Evolutionary conservation across 192 early-diverging fungal genomes (phyloP).

Genomic region (Podila verticillata): DNA sequence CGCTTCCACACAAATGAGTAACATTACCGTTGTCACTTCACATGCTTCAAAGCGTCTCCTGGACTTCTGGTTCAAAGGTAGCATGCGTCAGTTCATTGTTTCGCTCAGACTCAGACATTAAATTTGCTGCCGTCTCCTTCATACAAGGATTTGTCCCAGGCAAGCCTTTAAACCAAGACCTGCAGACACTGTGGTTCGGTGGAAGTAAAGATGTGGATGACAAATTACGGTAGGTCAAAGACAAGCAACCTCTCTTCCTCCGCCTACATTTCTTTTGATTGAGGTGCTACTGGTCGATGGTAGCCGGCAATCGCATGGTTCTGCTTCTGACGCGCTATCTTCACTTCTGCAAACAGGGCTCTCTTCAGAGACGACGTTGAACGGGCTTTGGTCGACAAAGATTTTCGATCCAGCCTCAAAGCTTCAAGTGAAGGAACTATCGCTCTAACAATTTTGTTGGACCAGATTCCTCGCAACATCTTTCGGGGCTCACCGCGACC

Average conservation of each 20-base stretch:
- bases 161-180: constrained; percentile 13
- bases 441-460: constrained; percentile 61
- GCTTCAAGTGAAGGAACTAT: constrained; percentile 20
- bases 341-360: neutral
- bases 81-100: too few species aligned
- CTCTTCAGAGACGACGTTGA: constrained; percentile 26
- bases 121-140: neutral
- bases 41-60: constrained; percentile 27
- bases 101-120: too few species aligned
- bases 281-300: too few species aligned
- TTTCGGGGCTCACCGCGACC: constrained; percentile 64
- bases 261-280: neutral
- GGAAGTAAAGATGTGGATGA: constrained; percentile 28
- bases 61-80: constrained; percentile 41
- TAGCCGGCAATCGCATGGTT: neutral
- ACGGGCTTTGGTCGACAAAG: constrained; percentile 19
- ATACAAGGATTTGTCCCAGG: constrained; percentile 40
- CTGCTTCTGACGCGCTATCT: neutral
- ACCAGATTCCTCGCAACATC: constrained; percentile 75
- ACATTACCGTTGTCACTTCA: constrained; percentile 1
- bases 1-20: too few species aligned
- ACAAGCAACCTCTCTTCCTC: too few species aligned
- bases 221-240: constrained; percentile 12
- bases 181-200: constrained; percentile 17
- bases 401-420: constrained; percentile 14